Base-by-base conservation (phyloP, 2,329 filamentous ascomycete species). In the Ceratocystis diversiconidia region DNA sequence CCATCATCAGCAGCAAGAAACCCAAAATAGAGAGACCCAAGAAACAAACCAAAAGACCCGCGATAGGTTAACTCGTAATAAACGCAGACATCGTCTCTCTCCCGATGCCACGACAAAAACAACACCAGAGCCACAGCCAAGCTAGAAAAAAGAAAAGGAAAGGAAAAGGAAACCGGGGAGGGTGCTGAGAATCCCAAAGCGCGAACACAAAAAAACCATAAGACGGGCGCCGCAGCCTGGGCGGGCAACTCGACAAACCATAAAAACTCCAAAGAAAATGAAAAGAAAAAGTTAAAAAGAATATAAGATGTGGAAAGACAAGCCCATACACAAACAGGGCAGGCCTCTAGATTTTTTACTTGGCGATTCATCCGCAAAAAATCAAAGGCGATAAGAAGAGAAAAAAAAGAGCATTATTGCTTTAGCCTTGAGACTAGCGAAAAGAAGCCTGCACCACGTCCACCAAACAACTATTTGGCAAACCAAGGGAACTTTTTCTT, bases 401-500 rank as follows among this genome's bases (percentile, higher is more conserved):
- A 61, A 15, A 44, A 61, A 44, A 22, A 44, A 46, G 15, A 46
- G 15, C 15, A 19, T n/a, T 59, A 30, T 5, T 17, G 28, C 25
- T 32, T 59, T 2, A 32, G 52, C 52, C 52, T 46, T 5, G 60
- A 17, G 46, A 46, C 19, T 8, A 44, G 28, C 4, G 32, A 61
- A 12, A 46, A 61, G 36, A 61, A 61, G 60, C 60, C 52, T 15
- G 10, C 28, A 59, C 25, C 48, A 52, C 25, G 48, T 52, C 48
- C 12, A 25, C 19, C 48, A 52, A 43, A 17, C 19, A 61, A 28
- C 72, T 73, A 78, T 72, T 82, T 84, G 70, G 80, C 78, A 73
- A 86, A 82, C 84, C 84, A 87, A 10, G 82, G 81, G 70, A 86
- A 86, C 72, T 85, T 86, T 76, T 85, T 86, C 76, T 82, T 86